phyloP scores from a whole-genome alignment of 306 rosid genomes.

The Mucuna pruriens region DNA sequence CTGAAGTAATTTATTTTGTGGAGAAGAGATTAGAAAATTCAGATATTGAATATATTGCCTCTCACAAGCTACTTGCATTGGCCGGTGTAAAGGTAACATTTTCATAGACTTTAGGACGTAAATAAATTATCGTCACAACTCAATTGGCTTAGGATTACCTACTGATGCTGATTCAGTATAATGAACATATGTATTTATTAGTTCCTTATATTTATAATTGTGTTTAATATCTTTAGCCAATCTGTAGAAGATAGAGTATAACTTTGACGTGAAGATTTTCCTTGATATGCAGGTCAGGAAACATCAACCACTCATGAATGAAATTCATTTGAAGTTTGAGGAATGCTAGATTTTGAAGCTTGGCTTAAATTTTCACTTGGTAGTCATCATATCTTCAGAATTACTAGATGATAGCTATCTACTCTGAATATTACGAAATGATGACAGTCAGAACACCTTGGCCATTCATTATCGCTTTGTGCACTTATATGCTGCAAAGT shows the following conservation, averaged over 20 bases:
- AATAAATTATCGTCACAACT: neutral
- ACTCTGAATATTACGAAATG: neutral
- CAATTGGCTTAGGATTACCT: slow-evolving; percentile 15
- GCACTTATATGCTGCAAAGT: neutral
- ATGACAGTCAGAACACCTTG: neutral
- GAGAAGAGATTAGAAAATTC: slow-evolving; percentile 77
- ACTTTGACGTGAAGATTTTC: slow-evolving; percentile 1
- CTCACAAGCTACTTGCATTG: slow-evolving; percentile 81
- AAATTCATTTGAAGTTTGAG: slow-evolving; percentile 70
- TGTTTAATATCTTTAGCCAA: slow-evolving; percentile 22
- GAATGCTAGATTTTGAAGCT: slow-evolving; percentile 47
- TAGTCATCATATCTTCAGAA: neutral
- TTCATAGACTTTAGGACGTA: neutral
- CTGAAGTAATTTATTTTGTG: slow-evolving; percentile 82
- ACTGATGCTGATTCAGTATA: neutral
- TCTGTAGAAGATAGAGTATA: neutral
- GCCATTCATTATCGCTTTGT: neutral
- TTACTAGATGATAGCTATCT: neutral
- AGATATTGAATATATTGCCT: slow-evolving; percentile 67
- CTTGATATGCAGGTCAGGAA: slow-evolving; percentile 74
- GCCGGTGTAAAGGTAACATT: slow-evolving; percentile 84
- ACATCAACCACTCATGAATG: slow-evolving; percentile 69
- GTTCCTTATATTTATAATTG: slow-evolving; percentile 28
- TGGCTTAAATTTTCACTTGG: neutral
- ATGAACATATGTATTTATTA: neutral